A percentile compares a stretch with the other conserved stretches of the same genome.
Conservation (phyloP, 176 grass and related monocot genomes). For the Dactylis glomerata region DNA sequence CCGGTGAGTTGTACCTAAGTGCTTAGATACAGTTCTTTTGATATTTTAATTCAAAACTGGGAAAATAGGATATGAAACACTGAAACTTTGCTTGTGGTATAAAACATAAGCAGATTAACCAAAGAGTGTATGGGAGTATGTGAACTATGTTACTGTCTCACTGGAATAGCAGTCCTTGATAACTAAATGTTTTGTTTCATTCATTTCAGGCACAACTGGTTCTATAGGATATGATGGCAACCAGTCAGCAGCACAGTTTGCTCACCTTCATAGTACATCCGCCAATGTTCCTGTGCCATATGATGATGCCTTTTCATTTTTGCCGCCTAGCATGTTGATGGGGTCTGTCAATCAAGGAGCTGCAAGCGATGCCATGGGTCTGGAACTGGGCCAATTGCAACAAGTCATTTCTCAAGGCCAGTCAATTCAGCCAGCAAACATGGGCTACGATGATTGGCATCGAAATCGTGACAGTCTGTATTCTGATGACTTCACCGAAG, state of each 20-base stretch:
- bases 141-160: not conserved
- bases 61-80: not conserved
- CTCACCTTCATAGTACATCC: constrained; percentile 41
- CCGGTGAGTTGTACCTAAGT: constrained; percentile 43
- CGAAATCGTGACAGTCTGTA: constrained; percentile 41
- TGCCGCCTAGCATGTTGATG: constrained; percentile 36
- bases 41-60: not conserved
- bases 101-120: not conserved
- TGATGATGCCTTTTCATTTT: constrained; percentile 52
- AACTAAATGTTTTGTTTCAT: constrained; percentile 6
- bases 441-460: constrained; percentile 50
- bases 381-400: constrained; percentile 48
- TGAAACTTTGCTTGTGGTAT: not conserved
- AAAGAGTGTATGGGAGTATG: too few species aligned
- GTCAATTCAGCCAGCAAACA: constrained; percentile 49
- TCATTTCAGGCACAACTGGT: constrained; percentile 37
- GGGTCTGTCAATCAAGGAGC: constrained; percentile 36
- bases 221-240: constrained; percentile 34
- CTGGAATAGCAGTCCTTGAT: not conserved
- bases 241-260: constrained; percentile 31
- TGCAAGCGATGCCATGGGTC: constrained; percentile 38
- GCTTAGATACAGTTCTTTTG: not conserved
- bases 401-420: constrained; percentile 40
- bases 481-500: constrained; percentile 57
- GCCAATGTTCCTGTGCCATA: constrained; percentile 39